Base-by-base conservation (phyloP, 2,329 filamentous ascomycete species). In the Alternaria sp. region DNA sequence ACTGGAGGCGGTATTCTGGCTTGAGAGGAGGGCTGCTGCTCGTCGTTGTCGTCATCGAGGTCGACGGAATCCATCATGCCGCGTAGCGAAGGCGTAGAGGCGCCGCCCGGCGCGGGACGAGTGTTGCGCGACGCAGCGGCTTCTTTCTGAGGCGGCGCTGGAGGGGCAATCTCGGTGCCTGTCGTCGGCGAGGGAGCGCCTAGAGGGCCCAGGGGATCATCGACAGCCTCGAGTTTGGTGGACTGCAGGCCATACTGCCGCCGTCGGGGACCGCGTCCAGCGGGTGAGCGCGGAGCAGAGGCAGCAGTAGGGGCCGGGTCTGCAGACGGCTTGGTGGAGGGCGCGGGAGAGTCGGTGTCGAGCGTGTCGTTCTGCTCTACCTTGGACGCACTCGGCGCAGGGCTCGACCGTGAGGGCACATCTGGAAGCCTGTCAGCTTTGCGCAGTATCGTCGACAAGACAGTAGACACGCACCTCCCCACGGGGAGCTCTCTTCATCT, bases 221-320 rank as follows among this genome's bases (percentile, higher is more conserved):
- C 91, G 67, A 92, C 89, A 62, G 89, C 90, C 80, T 94, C 89
- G 62, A 94, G 89, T 54, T 88, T 89, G 47, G 91, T 93, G 30
- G 90, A 87, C 75, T 94, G 91, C 60, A 89, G 89, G 68, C 89
- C 89, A 73, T 93, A 83, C 73, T 87, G 86, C 62, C 86, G 83
- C 55, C 82, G 81, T 65, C 86, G 81, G 16, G 84, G 82, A 43
- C 80, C 83, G 74, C 84, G 81, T 64, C 78, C 80, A 53, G 79
- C 80, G 47, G 83, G 80, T 32, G 83, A 82, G 64, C 81, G 82
- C 46, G 82, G 78, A 32, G 81, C 78, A 62, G 79, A 78, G 41
- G 81, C 70, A 36, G 68, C 73, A 68, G 65, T 78, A 70, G 69
- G 77, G 51, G 75, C 67, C 68, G 78, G 62, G 54, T 59, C 66